A percentile compares a stretch with the other conserved stretches of the same genome.
Conservation (phyloP, 2,329 filamentous ascomycete species). For the Stachybotrys chlorohalonatus region DNA sequence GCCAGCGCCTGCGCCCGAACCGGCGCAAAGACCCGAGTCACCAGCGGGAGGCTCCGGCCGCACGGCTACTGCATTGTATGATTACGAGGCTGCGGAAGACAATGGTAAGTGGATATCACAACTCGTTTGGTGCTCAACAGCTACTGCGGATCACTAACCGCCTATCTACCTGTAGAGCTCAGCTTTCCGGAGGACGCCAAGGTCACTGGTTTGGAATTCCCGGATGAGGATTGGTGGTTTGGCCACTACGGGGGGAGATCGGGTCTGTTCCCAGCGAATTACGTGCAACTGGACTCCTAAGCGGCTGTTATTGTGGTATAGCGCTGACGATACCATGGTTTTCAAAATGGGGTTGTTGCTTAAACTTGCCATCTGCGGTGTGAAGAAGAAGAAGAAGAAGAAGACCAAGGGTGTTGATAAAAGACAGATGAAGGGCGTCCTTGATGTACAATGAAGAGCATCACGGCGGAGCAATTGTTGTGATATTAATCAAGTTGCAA, state of each 20-base stretch:
- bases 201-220: constrained; percentile 81
- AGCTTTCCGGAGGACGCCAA: constrained; percentile 86
- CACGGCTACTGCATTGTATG: constrained; percentile 80
- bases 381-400: not conserved
- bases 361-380: no score
- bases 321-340: no score
- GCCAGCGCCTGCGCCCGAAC: constrained; percentile 20
- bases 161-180: constrained; percentile 36
- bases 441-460: not conserved
- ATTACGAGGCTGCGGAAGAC: constrained; percentile 95
- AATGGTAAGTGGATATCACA: constrained; percentile 48
- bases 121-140: not conserved
- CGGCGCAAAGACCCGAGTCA: constrained; percentile 6
- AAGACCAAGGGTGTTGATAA: not conserved
- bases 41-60: constrained; percentile 36
- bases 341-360: no score
- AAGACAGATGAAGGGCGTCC: not conserved
- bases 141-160: not conserved
- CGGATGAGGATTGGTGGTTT: constrained; percentile 98
- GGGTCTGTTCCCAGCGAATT: constrained; percentile 77
- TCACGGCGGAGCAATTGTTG: not conserved
- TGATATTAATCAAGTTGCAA: not conserved
- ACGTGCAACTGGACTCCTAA: constrained; percentile 48
- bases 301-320: not conserved
- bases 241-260: constrained; percentile 71